A percentile compares a stretch with the other conserved stretches of the same genome.
Conservation (phyloP, 441 rosid species). For the Pelargonium cotyledonis region DNA sequence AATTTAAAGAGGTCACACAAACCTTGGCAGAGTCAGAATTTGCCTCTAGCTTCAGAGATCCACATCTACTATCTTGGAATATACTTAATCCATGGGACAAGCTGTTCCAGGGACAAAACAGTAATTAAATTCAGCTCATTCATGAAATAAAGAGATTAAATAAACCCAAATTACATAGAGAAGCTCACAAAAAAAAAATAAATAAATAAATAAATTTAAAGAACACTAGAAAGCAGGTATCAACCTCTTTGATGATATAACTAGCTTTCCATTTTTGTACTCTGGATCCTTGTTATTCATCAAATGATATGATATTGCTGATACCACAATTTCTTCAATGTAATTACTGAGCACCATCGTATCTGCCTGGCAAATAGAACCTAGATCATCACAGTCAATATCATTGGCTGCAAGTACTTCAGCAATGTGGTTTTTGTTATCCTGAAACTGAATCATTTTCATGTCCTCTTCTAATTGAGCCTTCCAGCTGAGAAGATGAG, state of each 20-base stretch:
- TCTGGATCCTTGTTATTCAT: constrained; percentile 72
- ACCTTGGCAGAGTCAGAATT: not conserved
- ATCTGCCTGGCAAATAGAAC: constrained; percentile 76
- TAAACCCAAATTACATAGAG: not conserved
- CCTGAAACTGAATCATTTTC: constrained; percentile 76
- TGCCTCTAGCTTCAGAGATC: constrained; percentile 10
- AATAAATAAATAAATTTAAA: no score
- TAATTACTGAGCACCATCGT: constrained; percentile 61
- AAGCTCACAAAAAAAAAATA: not conserved
- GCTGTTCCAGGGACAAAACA: constrained; percentile 14
- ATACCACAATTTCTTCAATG: constrained; percentile 81
- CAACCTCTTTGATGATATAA: constrained; percentile 59
- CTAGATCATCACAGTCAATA: constrained; percentile 75
- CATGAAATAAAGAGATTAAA: not conserved
- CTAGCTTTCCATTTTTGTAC: constrained; percentile 88
- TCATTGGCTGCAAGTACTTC: constrained; percentile 89
- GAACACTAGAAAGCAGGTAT: not conserved
- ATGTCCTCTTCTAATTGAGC: constrained; percentile 81
- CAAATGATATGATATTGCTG: constrained; percentile 85
- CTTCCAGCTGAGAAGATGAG: constrained; percentile 72
- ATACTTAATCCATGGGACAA: constrained; percentile 25
- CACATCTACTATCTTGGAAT: constrained; percentile 21
- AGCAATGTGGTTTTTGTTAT: constrained; percentile 85
- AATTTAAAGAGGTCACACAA: not conserved
- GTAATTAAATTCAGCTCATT: not conserved